These are phyloP conservation scores for Silene coronaria DNA, from an alignment of 179 eudicot species.

Conservation along the genomic window DNA sequence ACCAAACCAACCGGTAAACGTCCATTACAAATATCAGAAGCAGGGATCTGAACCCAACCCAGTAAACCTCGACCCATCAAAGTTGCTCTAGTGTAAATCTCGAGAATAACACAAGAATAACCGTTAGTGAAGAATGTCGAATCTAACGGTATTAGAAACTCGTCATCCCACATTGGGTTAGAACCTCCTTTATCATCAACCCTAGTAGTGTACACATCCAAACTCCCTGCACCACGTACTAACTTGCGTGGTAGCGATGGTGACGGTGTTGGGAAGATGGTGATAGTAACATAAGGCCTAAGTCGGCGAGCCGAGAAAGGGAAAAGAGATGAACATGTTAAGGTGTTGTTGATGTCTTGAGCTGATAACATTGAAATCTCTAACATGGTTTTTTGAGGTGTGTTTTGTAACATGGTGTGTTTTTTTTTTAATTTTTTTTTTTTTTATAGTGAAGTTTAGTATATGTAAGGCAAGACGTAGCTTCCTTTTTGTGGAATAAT, in stretches of 20 bases:
- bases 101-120: conserved; percentile 26
- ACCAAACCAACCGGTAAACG: conserved; percentile 24
- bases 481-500: conserved; percentile 14
- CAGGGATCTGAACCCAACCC: conserved; percentile 49
- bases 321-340: neutral
- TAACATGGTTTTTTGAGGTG: conserved; percentile 11
- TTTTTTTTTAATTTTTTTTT: neutral
- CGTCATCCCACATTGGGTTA: conserved; percentile 49
- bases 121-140: conserved; percentile 24
- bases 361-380: conserved; percentile 23
- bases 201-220: conserved; percentile 29
- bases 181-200: conserved; percentile 39
- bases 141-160: conserved; percentile 33
- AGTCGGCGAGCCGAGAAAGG: conserved; percentile 21
- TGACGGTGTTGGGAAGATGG: conserved; percentile 18
- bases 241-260: neutral
- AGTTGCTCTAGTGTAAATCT: conserved; percentile 28
- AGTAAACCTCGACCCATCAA: conserved; percentile 31
- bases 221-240: conserved; percentile 3
- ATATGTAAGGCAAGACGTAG: conserved; percentile 11
- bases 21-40: conserved; percentile 31
- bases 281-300: conserved; percentile 38
- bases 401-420: neutral
- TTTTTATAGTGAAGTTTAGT: neutral
- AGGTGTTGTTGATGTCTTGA: conserved; percentile 15